Evolutionary conservation across 805 yeast genomes (phyloP).

Genomic region (Candida tibetensis): DNA sequence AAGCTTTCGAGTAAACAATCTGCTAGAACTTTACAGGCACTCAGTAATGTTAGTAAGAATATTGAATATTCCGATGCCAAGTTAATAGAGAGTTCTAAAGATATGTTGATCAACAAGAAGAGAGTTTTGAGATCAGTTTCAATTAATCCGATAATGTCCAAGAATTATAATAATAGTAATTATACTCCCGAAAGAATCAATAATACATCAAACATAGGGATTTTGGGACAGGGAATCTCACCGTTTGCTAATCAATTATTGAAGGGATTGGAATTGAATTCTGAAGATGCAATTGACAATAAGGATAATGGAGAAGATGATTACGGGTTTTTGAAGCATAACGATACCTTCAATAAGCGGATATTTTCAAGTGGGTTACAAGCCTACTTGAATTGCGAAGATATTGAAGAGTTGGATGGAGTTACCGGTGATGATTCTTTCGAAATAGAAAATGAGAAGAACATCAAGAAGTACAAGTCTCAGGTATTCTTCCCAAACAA

Average conservation of each 20-base stretch:
- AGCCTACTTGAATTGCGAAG: conserved; percentile 22
- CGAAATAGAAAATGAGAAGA: conserved; percentile 13
- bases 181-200: not conserved
- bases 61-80: conserved; percentile 54
- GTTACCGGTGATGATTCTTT: conserved; percentile 6
- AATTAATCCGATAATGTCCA: conserved; percentile 21
- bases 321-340: conserved; percentile 29
- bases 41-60: conserved; percentile 13
- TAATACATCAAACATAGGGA: conserved; percentile 1
- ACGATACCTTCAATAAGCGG: conserved; percentile 22
- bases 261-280: not conserved
- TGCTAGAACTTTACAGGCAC: conserved; percentile 17
- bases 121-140: conserved; percentile 41
- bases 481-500: conserved; percentile 25
- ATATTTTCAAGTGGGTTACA: conserved; percentile 28
- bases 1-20: conserved; percentile 39
- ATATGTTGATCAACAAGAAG: conserved; percentile 43
- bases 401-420: conserved; percentile 14
- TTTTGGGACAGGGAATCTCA: conserved; percentile 1
- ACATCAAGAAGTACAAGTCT: conserved; percentile 35
- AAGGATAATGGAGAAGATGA: conserved; percentile 23
- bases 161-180: conserved; percentile 7
- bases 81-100: conserved; percentile 47
- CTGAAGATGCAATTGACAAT: conserved; percentile 1
- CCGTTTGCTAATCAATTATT: conserved; percentile 5